Evolutionary conservation across 2,329 filamentous ascomycete species (phyloP), one percentile per base, ranked within the genome.

Genomic region (Hypoxylon sp.): DNA sequence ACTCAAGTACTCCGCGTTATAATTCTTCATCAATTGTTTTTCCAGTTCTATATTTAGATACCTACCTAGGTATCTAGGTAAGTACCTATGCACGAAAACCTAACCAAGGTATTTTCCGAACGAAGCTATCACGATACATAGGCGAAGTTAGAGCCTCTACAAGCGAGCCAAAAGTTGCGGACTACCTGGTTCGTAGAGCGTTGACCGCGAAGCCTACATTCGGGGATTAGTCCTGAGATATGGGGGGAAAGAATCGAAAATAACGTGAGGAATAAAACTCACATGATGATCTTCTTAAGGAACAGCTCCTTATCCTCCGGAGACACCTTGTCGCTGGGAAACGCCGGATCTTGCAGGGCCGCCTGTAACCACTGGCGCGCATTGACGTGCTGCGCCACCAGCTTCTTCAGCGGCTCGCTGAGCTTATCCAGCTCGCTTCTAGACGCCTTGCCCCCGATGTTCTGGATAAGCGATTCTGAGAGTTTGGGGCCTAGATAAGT

Each of bases 351-450:
- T 32, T 82, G 76, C 36, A 93, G 77, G 0, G 89, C 89, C 3
- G 82, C 79, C 65, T 91, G 86, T 1, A 93, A 81, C 90, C 90
- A 92, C 30, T 78, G 77, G 71, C 86, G 88, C 3, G 89, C 83
- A 60, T 82, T 81, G 0, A 84, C 80, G 63, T 90, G 84, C 34
- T 85, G 81, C 38, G 82, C 82, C 1, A 91, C 82, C 21, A 94
- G 81, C 75, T 89, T 92, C 79, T 91, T 92, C 3, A 94, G 81
- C 1, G 91, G 91, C 64, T 93, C 90, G 60, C 86, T 86, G 5
- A 94, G 80, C 72, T 86, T 89, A 72, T 93, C 91, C 0, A 94
- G 82, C 74, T 94, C 91, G 71, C 89, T 92, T 41, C 92, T 86
- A 1, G 89, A 86, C 3, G 89, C 91, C 60, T 87, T 86, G 0